phyloP scores from a whole-genome alignment of 331 rosid genomes.

The Prunus yedoensis region DNA sequence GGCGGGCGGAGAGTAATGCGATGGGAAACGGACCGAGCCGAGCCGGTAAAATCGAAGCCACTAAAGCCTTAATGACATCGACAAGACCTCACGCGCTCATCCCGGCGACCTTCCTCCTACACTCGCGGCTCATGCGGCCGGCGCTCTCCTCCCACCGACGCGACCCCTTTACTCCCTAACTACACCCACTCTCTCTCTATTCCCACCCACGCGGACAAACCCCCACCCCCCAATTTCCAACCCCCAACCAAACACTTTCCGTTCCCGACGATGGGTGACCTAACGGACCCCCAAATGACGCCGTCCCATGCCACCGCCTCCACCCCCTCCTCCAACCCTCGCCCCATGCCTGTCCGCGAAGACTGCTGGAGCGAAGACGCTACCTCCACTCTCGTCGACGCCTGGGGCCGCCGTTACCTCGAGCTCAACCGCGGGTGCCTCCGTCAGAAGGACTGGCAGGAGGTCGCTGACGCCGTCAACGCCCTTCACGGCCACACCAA shows the following conservation, averaged over 20 bases:
- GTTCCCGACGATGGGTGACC: slow-evolving; percentile 65
- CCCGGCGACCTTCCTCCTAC: slow-evolving; percentile 81
- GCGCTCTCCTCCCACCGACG: slow-evolving; percentile 52
- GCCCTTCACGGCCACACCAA: slow-evolving; percentile 92
- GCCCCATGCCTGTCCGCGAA: slow-evolving; percentile 81
- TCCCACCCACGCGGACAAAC: not conserved
- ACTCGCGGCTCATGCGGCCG: slow-evolving; percentile 73
- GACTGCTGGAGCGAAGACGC: slow-evolving; percentile 99
- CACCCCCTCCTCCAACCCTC: slow-evolving; percentile 30
- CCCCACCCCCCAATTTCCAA: slow-evolving; percentile 1
- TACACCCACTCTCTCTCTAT: slow-evolving; percentile 12
- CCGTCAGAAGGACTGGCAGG: slow-evolving; percentile 99
- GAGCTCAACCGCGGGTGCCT: slow-evolving; percentile 97
- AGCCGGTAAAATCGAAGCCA: slow-evolving; percentile 61
- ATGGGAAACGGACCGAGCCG: slow-evolving; percentile 40
- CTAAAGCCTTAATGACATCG: slow-evolving; percentile 28
- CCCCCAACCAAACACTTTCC: not conserved
- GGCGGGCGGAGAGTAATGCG: not conserved
- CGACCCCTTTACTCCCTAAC: slow-evolving; percentile 24
- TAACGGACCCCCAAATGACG: slow-evolving; percentile 34
- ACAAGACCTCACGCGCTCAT: slow-evolving; percentile 72
- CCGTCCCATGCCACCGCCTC: slow-evolving; percentile 17
- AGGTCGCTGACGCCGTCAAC: slow-evolving; percentile 92
- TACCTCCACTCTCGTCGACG: slow-evolving; percentile 76
- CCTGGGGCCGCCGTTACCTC: slow-evolving; percentile 91